Evolutionary conservation across 176 grass and related monocot genomes (phyloP).

Genomic region (Oryza rufipogon): DNA sequence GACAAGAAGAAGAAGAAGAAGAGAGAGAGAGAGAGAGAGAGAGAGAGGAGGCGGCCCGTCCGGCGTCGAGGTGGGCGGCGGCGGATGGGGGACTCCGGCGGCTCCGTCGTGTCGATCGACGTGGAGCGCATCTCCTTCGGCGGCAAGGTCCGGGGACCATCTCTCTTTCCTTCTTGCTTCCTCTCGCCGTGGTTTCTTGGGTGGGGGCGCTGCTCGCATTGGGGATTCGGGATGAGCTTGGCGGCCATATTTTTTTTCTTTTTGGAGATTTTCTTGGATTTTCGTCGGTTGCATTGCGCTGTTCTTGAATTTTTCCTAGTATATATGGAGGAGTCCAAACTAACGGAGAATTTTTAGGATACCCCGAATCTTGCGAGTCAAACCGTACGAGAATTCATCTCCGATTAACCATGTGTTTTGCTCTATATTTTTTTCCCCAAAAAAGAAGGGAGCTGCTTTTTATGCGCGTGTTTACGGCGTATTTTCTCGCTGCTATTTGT

Average conservation of each 20-base stretch:
- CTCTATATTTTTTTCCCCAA: not conserved
- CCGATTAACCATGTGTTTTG: not conserved
- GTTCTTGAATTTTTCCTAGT: not conserved
- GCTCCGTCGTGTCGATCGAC: constrained; percentile 68
- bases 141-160: constrained; percentile 63
- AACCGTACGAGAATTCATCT: not conserved
- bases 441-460: not conserved
- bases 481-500: not conserved
- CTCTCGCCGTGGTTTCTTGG: not conserved
- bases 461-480: not conserved
- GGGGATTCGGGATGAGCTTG: not conserved
- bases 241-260: not conserved
- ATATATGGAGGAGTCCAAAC: constrained; percentile 3
- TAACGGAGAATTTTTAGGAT: not conserved
- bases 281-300: not conserved
- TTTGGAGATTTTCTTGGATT: not conserved
- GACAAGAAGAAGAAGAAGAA: not conserved
- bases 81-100: constrained; percentile 66
- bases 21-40: not conserved
- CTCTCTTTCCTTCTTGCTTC: not conserved
- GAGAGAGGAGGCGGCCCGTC: not conserved
- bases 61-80: constrained; percentile 9
- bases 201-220: not conserved
- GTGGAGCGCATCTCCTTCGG: constrained; percentile 91
- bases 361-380: not conserved